Conservation (phyloP, 495 filamentous ascomycete genomes). For the Podospora pseudoanserina region DNA sequence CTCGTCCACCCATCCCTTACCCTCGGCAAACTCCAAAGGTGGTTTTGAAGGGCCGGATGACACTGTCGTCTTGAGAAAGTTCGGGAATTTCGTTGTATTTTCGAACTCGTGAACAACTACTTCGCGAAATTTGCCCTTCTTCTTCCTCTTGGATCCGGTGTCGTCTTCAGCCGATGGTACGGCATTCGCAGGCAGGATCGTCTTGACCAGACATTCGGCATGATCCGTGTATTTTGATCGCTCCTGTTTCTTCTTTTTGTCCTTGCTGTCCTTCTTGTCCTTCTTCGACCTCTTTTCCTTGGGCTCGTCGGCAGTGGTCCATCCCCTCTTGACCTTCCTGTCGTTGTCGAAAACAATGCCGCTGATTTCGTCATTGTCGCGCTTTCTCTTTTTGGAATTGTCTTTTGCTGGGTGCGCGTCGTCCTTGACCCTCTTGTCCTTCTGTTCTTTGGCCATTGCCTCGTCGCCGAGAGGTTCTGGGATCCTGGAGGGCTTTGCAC, state of each 20-base stretch:
- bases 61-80: slow-evolving; percentile 60
- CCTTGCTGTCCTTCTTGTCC: slow-evolving; percentile 46
- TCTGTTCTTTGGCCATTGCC: slow-evolving; percentile 37
- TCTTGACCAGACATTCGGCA: slow-evolving; percentile 76
- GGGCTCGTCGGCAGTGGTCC: slow-evolving; percentile 66
- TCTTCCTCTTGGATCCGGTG: slow-evolving; percentile 52
- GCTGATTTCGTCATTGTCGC: slow-evolving; percentile 57
- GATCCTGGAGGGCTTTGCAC: slow-evolving; percentile 57
- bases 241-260: slow-evolving; percentile 52
- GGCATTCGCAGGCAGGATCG: slow-evolving; percentile 65
- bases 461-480: slow-evolving; percentile 32
- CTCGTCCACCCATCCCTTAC: slow-evolving; percentile 84
- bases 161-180: slow-evolving; percentile 38
- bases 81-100: slow-evolving; percentile 71
- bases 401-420: slow-evolving; percentile 30
- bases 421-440: slow-evolving; percentile 36
- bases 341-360: slow-evolving; percentile 69
- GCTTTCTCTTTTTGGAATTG: slow-evolving; percentile 62
- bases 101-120: slow-evolving; percentile 76
- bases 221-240: slow-evolving; percentile 76
- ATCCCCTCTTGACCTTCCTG: slow-evolving; percentile 82
- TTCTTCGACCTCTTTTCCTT: slow-evolving; percentile 52
- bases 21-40: slow-evolving; percentile 60
- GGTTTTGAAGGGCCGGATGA: slow-evolving; percentile 33
- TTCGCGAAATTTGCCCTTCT: slow-evolving; percentile 48